Evolutionary conservation across 306 rosid genomes (phyloP).

Genomic region (Cucurbita argyrosperma): DNA sequence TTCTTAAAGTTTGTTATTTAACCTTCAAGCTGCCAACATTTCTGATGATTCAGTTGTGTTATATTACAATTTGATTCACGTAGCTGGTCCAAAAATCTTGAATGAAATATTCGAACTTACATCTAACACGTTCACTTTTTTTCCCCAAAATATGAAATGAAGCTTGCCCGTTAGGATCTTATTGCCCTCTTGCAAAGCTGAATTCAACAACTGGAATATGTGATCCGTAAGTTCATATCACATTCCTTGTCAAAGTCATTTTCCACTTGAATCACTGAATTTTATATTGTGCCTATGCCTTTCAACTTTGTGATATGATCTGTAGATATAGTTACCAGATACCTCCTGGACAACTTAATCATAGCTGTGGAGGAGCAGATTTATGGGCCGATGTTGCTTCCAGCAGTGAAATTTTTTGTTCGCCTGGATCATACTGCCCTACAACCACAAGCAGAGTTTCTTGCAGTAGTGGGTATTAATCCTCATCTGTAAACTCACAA

Average conservation of each 20-base stretch:
- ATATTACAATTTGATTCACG: background rate
- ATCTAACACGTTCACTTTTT: background rate
- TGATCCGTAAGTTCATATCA: conserved; percentile 54
- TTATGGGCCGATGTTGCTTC: conserved; percentile 41
- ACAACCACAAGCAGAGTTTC: conserved; percentile 27
- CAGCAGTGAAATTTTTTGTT: conserved; percentile 62
- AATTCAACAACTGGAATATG: conserved; percentile 47
- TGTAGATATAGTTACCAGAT: conserved; percentile 65
- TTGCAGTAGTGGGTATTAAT: conserved; percentile 68
- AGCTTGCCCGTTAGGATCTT: conserved; percentile 84
- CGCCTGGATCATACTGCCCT: conserved; percentile 76
- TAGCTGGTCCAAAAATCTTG: background rate
- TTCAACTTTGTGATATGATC: conserved; percentile 6
- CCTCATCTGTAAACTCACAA: conserved; percentile 20
- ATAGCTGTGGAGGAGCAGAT: conserved; percentile 75
- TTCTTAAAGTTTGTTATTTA: background rate
- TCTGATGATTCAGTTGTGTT: background rate
- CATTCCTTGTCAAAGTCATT: background rate
- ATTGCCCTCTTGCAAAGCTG: conserved; percentile 53
- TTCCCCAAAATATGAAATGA: conserved; percentile 17
- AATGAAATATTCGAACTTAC: background rate
- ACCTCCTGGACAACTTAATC: conserved; percentile 50
- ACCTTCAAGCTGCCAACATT: background rate
- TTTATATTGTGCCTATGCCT: background rate
- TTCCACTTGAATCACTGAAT: background rate